Base-by-base conservation (phyloP, 73 alveolate genomes). In the Paramecium sexaurelia region DNA sequence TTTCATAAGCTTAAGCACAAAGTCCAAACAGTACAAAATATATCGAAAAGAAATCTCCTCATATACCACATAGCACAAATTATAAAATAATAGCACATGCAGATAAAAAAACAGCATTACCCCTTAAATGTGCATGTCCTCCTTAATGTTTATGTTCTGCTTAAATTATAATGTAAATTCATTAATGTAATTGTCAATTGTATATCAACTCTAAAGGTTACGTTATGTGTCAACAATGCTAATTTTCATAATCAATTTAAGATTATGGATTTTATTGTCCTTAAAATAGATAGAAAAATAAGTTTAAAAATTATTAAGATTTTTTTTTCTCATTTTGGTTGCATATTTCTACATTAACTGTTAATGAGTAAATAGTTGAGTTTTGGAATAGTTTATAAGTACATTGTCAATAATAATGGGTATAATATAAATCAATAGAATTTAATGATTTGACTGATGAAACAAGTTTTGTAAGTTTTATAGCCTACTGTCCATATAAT, bases 61-160 rank as follows among this genome's bases (percentile, higher is more conserved):
- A 51, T 51, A 51, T 51, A 17, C 32, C 67, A 17, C 32, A 51
- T 51, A 51, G 11, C 5, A 6, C 27, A 1, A 51, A 26, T 51
- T 51, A 51, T 51, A 51, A 51, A 51, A 51, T 15, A 5, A 51
- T 32, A 22, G 39, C 29, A 29, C 43, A 29, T 61, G 37, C 45
- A 0, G 83, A 61, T 26, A 61, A 61, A 61, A 61, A 61, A n/a
- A 61, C 83, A 3, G 83, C 83, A 22, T 13, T 61, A 61, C 83
- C 83, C 6, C 26, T 61, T 11, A 61, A 8, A 61, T 61, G 83
- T 61, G 24, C 26, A 26, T 61, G 83, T 32, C 83, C 83, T 61
- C 83, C 83, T 26, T 61, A 61, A 61, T 61, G 83, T 61, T 5
- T 61, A 32, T 61, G 83, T 61, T 61, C 39, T 13, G 83, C 83